Evolutionary conservation across 768 basidiomycete genomes (phyloP).

Genomic region (Tricholoma bakamatsutake): DNA sequence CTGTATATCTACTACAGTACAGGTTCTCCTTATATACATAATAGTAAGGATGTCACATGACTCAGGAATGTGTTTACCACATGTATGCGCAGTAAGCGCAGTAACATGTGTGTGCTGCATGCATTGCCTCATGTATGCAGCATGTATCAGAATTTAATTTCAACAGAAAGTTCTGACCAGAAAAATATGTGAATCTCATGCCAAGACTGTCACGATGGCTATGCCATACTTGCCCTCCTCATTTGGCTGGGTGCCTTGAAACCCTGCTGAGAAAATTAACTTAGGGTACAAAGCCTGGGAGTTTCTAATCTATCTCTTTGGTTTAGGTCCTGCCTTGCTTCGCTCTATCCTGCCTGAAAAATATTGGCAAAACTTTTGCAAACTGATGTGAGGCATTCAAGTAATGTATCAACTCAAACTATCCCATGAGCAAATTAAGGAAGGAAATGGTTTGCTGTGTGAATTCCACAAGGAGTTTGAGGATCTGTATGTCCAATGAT

Average conservation of each 20-base stretch:
- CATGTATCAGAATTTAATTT: too few relatives aligned
- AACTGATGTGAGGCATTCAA: conserved; percentile 17
- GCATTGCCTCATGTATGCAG: too few relatives aligned
- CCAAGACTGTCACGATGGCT: not conserved
- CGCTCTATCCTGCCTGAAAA: conserved; percentile 15
- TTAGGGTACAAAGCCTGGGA: too few relatives aligned
- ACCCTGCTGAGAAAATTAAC: too few relatives aligned
- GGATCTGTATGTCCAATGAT: not conserved
- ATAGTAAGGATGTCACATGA: too few relatives aligned
- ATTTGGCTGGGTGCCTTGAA: conserved; percentile 8
- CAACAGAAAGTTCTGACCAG: not conserved
- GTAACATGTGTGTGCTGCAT: too few relatives aligned
- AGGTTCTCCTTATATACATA: too few relatives aligned
- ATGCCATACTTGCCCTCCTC: too few relatives aligned
- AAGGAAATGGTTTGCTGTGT: not conserved
- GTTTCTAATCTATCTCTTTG: not conserved
- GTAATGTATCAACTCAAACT: conserved; percentile 11
- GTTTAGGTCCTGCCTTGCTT: conserved; percentile 22
- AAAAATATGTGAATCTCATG: not conserved
- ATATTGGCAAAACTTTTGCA: conserved; percentile 25
- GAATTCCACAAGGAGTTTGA: not conserved
- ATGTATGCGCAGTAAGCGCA: too few relatives aligned
- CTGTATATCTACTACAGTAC: too few relatives aligned
- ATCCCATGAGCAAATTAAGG: not conserved
- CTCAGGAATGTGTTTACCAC: too few relatives aligned